Evolutionary conservation across 2,329 filamentous ascomycete genomes (phyloP), one percentile per base, ranked within the genome.

Genomic region (Cercospora citrullina): DNA sequence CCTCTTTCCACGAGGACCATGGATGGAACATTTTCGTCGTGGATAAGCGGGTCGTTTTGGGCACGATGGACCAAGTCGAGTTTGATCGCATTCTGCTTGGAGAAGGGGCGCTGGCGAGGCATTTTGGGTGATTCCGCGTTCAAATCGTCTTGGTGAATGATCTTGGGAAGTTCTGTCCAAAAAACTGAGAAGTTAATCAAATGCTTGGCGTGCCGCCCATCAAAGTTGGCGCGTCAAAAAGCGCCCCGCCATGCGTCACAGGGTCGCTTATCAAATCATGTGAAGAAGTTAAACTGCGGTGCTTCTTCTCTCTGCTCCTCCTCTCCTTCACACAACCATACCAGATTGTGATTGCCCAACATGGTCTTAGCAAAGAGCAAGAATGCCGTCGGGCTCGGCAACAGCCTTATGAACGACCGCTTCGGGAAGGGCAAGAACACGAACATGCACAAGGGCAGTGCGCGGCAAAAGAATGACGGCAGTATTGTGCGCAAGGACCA

Each of bases 361-460:
- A 92, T 92, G 90, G 88, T 90, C 75, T 82, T 91, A 76, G 89
- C 95, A 81, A 99, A 98, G 84, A 97, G 93, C 73, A 98, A 97
- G 81, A 96, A 94, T 82, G 87, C 89, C 76, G 93, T 97, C 76
- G 95, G 95, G 80, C 89, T 99, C 83, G 95, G 95, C 79, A 97
- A 97, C 84, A 89, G 91, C 83, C 88, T 99, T 79, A 99, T 99
- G 95, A 98, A 98, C 80, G 95, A 98, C 83, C 91, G 94, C 67
- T 97, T 98, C 81, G 93, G 94, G 77, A 96, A 95, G 82, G 92
- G 92, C 76, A 97, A 96, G 81, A 92, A 93, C 72, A 79, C 86
- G 62, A 91, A 94, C 79, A 90, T 93, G 79, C 94, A 93, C 81
- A 91, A 90, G 78, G 87, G 84, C 73, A 87, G 86, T 69, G 79